These are phyloP conservation scores for Micractinium conductrix DNA, from an alignment of 139 green algal genomes.

Conservation along the genomic window DNA sequence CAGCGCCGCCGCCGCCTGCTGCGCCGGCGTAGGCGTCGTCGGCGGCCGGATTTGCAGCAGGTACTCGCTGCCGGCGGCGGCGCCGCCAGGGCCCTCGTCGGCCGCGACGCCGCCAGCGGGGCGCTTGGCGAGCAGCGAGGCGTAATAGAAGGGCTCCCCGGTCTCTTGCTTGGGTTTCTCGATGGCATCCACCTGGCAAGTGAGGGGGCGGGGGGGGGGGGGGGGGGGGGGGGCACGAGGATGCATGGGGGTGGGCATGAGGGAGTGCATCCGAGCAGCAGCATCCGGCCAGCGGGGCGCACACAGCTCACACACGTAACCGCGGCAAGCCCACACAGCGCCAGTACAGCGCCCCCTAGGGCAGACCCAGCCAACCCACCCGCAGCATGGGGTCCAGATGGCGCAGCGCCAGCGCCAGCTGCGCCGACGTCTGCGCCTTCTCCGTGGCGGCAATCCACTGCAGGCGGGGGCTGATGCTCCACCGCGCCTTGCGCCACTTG, in stretches of 20 bases:
- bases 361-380: not conserved
- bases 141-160: slow-evolving; percentile 12
- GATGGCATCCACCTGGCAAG: slow-evolving; percentile 32
- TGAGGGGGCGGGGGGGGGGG: not conserved
- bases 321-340: not conserved
- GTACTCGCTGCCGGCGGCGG: slow-evolving; percentile 35
- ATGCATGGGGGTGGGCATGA: not conserved
- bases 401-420: slow-evolving; percentile 57
- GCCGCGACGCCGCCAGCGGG: not conserved
- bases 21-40: not conserved
- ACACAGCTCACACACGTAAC: not conserved
- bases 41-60: slow-evolving; percentile 38
- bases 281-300: not conserved
- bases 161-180: slow-evolving; percentile 33
- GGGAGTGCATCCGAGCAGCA: not conserved
- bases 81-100: not conserved
- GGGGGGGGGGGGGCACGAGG: not conserved
- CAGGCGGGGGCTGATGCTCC: slow-evolving; percentile 21
- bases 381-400: slow-evolving; percentile 51
- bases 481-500: slow-evolving; percentile 41
- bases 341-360: not conserved
- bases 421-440: slow-evolving; percentile 23
- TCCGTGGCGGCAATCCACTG: slow-evolving; percentile 48
- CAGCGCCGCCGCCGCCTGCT: slow-evolving; percentile 21
- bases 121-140: slow-evolving; percentile 28